phyloP scores from a whole-genome alignment of 2,329 filamentous ascomycete genomes.

The Pseudogymnoascus sp. region DNA sequence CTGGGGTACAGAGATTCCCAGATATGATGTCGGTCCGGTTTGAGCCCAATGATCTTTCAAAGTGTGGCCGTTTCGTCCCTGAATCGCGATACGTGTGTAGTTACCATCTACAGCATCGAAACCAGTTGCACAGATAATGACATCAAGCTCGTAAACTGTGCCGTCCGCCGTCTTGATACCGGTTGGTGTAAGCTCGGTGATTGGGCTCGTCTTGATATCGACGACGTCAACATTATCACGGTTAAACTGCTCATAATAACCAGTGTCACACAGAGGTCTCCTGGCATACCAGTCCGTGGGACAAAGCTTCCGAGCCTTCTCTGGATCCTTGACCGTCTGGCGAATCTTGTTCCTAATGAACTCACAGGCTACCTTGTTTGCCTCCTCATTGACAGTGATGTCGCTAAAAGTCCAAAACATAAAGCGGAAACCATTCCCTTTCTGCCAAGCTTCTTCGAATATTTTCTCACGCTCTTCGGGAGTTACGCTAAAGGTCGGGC shows the following conservation, averaged over 20 bases:
- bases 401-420: conserved; percentile 33
- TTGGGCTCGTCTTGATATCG: conserved; percentile 24
- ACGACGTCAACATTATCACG: conserved; percentile 25
- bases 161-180: conserved; percentile 25
- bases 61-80: conserved; percentile 23
- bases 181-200: conserved; percentile 20
- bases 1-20: conserved; percentile 31
- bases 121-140: conserved; percentile 30
- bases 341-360: conserved; percentile 32
- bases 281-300: conserved; percentile 19
- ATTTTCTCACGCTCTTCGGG: conserved; percentile 24
- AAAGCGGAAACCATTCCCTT: conserved; percentile 32
- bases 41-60: conserved; percentile 30
- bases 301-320: conserved; percentile 24
- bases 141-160: background rate
- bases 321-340: conserved; percentile 27
- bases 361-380: conserved; percentile 32
- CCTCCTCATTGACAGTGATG: conserved; percentile 29
- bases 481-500: conserved; percentile 20
- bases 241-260: conserved; percentile 27
- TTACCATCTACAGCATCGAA: conserved; percentile 34
- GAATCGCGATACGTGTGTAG: conserved; percentile 27
- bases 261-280: conserved; percentile 21
- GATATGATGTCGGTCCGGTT: conserved; percentile 29
- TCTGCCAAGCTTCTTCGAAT: conserved; percentile 27